A percentile compares a stretch with the other conserved stretches of the same genome.
Conservation (phyloP, 805 yeast species). For the Saccharomyces kudriavzevii region DNA sequence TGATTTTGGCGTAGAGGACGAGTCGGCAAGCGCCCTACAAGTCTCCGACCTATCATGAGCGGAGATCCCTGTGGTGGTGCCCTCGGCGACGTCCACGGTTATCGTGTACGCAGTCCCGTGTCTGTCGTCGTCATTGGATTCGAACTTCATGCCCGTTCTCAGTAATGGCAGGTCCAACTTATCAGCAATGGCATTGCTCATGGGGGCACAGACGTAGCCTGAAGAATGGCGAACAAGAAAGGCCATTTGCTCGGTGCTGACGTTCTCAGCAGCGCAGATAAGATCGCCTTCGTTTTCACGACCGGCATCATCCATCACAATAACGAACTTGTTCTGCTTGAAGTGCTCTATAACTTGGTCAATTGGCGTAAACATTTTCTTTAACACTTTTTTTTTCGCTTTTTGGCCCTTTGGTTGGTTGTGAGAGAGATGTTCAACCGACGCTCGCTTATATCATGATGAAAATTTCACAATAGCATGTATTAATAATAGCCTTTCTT, state of each 20-base stretch:
- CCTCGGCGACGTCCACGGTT: conserved; percentile 76
- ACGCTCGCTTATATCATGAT: neutral
- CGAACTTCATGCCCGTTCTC: conserved; percentile 31
- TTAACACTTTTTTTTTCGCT: neutral
- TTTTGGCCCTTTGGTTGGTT: neutral
- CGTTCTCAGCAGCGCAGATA: conserved; percentile 79
- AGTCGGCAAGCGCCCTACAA: conserved; percentile 57
- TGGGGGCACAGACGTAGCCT: conserved; percentile 91
- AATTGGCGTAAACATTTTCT: conserved; percentile 17
- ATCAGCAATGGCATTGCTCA: conserved; percentile 72
- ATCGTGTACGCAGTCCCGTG: conserved; percentile 97
- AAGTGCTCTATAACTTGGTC: conserved; percentile 27
- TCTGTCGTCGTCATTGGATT: conserved; percentile 50
- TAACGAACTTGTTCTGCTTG: conserved; percentile 48
- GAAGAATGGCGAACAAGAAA: conserved; percentile 79
- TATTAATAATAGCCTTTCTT: neutral
- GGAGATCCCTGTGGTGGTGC: conserved; percentile 94
- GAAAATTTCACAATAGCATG: neutral
- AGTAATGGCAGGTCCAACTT: conserved; percentile 70
- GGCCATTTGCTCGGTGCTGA: conserved; percentile 85
- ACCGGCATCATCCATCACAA: conserved; percentile 94
- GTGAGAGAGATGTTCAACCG: neutral
- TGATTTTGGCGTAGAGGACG: conserved; percentile 44
- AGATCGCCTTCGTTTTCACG: conserved; percentile 98
- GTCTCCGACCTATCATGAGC: conserved; percentile 91